A percentile compares a stretch with the other conserved stretches of the same genome.
Conservation (phyloP, 768 basidiomycete genomes). For the Austroboletus eburneus region DNA sequence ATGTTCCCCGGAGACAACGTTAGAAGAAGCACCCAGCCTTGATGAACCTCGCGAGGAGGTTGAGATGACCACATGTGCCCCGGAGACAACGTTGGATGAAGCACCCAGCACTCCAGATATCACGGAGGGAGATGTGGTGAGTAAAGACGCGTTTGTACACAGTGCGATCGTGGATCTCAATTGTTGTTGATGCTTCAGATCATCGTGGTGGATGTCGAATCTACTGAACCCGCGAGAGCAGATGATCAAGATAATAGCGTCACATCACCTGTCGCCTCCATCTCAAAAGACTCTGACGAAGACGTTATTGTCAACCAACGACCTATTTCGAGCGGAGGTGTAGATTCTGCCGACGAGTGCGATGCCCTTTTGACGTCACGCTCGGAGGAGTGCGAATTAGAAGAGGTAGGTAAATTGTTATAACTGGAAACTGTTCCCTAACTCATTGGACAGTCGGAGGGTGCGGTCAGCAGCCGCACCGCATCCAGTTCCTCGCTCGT, state of each 20-base stretch:
- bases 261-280: not conserved
- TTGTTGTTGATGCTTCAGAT: too few species aligned
- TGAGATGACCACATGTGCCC: too few species aligned
- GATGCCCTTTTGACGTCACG: slow-evolving; percentile 7
- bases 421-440: too few species aligned
- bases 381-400: not conserved
- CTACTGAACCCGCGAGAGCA: not conserved
- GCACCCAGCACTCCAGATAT: too few species aligned
- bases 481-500: slow-evolving; percentile 14
- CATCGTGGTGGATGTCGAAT: not conserved
- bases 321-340: slow-evolving; percentile 1
- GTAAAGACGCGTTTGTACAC: too few species aligned
- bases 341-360: slow-evolving; percentile 16
- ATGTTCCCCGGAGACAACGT: too few species aligned
- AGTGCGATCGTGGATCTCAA: too few species aligned
- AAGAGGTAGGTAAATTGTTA: slow-evolving; percentile 4
- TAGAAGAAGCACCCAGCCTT: too few species aligned
- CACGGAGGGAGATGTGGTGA: too few species aligned
- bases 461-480: too few species aligned
- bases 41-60: too few species aligned
- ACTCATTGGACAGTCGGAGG: slow-evolving; percentile 9
- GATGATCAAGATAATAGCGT: slow-evolving; percentile 8
- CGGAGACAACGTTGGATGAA: too few species aligned
- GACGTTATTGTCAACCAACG: not conserved
- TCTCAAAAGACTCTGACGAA: not conserved